Evolutionary conservation across 139 green algal species (phyloP).

Genomic region (Closterium sp.): DNA sequence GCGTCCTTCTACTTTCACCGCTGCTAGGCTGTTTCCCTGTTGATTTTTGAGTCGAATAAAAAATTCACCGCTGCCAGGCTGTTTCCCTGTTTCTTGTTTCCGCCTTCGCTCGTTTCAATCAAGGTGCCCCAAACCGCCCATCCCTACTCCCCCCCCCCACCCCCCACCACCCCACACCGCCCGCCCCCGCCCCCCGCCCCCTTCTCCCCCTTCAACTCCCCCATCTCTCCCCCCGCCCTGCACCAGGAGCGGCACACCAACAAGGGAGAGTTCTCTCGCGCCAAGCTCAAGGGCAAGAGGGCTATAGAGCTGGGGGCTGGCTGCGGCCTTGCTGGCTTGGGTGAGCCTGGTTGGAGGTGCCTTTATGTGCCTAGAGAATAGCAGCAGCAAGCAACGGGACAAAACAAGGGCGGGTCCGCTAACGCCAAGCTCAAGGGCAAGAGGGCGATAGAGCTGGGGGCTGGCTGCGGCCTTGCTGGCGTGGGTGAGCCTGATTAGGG

Average conservation of each 20-base stretch:
- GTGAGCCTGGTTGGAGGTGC: neutral
- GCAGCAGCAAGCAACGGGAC: no score
- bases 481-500: slow-evolving; percentile 43
- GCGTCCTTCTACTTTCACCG: no score
- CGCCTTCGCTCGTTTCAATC: no score
- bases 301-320: slow-evolving; percentile 82
- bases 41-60: no score
- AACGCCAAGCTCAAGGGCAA: slow-evolving; percentile 66
- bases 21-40: no score
- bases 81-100: no score
- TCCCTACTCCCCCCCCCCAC: no score
- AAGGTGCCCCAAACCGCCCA: no score
- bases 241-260: slow-evolving; percentile 59
- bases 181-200: neutral
- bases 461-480: slow-evolving; percentile 77
- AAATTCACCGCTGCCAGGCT: no score
- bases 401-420: slow-evolving; percentile 70
- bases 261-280: slow-evolving; percentile 68
- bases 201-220: neutral
- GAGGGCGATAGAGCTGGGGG: slow-evolving; percentile 76
- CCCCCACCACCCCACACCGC: neutral
- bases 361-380: neutral
- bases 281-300: slow-evolving; percentile 67
- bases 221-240: neutral
- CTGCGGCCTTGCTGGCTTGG: slow-evolving; percentile 74